Percentiles rank a stretch among this genome's conserved stretches.
Conservation (phyloP, 148 eudicot genomes). For the Rhododendron ferrugineum region DNA sequence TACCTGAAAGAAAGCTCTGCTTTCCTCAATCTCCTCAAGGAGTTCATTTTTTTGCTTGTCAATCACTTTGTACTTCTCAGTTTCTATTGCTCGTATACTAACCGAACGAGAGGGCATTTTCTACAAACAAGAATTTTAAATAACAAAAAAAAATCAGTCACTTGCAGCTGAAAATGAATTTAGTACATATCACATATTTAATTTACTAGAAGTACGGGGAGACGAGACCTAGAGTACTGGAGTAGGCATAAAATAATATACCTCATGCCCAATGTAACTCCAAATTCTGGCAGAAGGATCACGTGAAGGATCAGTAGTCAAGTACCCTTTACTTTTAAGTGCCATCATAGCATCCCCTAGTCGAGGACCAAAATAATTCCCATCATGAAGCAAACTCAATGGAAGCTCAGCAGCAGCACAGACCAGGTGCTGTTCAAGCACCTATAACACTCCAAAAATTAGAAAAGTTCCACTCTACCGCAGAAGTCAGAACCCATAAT, state of each 20-base stretch:
- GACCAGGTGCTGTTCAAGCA: constrained; percentile 79
- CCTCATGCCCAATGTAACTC: constrained; percentile 89
- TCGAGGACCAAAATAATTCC: constrained; percentile 70
- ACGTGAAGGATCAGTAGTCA: constrained; percentile 56
- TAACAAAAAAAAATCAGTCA: not conserved
- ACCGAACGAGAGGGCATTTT: constrained; percentile 63
- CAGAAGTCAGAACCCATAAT: not conserved
- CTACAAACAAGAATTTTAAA: constrained; percentile 26
- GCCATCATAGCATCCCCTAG: constrained; percentile 37
- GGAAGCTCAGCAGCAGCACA: constrained; percentile 92
- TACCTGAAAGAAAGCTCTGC: constrained; percentile 98
- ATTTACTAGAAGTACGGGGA: not conserved
- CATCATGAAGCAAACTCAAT: constrained; percentile 69
- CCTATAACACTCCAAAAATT: constrained; percentile 37
- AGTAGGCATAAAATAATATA: constrained; percentile 18
- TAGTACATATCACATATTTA: not conserved
- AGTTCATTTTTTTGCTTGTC: constrained; percentile 61
- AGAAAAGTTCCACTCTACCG: not conserved
- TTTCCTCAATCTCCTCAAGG: constrained; percentile 97
- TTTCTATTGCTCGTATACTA: constrained; percentile 85
- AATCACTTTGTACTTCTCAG: constrained; percentile 76
- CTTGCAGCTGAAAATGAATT: not conserved
- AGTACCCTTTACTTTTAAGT: constrained; percentile 59
- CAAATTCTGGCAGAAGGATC: constrained; percentile 51
- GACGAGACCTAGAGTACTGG: not conserved